Percentiles rank a stretch among this genome's conserved stretches.
Evolutionary conservation across 495 filamentous ascomycete species (phyloP).

Genomic region (Annulohypoxylon nitens): DNA sequence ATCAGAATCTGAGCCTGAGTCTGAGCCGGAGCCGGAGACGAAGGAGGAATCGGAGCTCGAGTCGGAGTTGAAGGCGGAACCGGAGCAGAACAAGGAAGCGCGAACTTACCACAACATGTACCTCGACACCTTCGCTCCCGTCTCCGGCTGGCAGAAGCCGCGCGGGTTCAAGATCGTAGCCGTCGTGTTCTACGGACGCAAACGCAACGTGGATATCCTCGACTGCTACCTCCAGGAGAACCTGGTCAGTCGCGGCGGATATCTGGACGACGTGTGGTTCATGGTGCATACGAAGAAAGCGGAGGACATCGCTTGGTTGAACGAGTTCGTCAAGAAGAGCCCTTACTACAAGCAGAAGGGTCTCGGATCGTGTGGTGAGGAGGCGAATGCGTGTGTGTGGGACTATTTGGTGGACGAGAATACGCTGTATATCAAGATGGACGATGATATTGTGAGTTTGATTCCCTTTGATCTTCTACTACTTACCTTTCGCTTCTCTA

Average conservation of each 20-base stretch:
- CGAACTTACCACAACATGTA: not conserved
- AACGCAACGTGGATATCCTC: conserved; percentile 9
- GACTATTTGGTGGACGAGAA: not conserved
- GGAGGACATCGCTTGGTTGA: not conserved
- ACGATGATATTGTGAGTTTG: not conserved
- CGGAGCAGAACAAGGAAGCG: not conserved
- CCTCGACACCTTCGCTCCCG: conserved; percentile 1
- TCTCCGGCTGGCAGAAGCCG: not conserved
- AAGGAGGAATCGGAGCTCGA: not conserved
- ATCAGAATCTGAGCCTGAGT: not conserved
- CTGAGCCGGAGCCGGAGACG: not conserved
- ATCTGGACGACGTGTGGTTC: conserved; percentile 3
- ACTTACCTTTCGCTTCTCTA: not conserved
- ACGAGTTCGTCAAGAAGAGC: not conserved
- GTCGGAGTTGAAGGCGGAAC: conserved; percentile 4
- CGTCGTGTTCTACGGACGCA: conserved; percentile 3
- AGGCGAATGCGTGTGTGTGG: conserved; percentile 2
- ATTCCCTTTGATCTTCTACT: not conserved
- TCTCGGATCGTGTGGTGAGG: not conserved
- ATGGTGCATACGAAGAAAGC: not conserved
- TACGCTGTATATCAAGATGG: not conserved
- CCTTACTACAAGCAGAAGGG: not conserved
- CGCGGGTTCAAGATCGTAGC: not conserved
- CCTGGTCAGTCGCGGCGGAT: not conserved
- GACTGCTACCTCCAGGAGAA: not conserved